Conservation (phyloP, 202 grass and related monocot genomes). For the Sporobolus alterniflorus region DNA sequence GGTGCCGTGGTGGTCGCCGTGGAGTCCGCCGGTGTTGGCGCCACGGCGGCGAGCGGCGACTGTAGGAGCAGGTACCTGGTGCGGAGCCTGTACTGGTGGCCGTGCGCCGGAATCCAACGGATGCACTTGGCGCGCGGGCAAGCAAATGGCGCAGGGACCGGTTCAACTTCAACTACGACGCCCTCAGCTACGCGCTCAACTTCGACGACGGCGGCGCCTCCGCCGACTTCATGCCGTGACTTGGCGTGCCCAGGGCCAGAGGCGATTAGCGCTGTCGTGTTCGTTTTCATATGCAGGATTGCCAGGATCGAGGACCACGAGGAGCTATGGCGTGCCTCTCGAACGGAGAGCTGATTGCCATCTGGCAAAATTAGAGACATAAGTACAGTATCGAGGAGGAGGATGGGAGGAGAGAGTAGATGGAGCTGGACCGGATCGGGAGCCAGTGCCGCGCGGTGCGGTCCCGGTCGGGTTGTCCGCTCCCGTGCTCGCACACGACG, state of each 20-base stretch:
- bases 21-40: conserved; percentile 23
- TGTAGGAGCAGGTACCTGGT: conserved; percentile 37
- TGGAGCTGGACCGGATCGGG: conserved; percentile 73
- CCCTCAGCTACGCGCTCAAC: conserved; percentile 89
- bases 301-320: too few species aligned
- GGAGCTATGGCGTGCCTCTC: too few species aligned
- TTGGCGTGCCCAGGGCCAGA: neutral
- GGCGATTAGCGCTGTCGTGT: neutral
- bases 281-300: neutral
- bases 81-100: conserved; percentile 60
- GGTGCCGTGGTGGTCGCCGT: conserved; percentile 44
- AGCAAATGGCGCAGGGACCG: conserved; percentile 35
- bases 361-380: too few species aligned
- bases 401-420: conserved; percentile 25
- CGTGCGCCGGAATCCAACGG: conserved; percentile 50
- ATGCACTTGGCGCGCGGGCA: conserved; percentile 41
- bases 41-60: conserved; percentile 14
- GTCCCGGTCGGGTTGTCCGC: conserved; percentile 46
- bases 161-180: conserved; percentile 78
- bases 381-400: too few species aligned
- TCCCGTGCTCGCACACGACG: conserved; percentile 76
- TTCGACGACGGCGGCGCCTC: conserved; percentile 59
- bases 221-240: conserved; percentile 24
- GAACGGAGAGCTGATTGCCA: too few species aligned
- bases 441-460: conserved; percentile 64